These are phyloP conservation scores for Monosporascus sp. DNA, from an alignment of 2,329 filamentous ascomycete species.

Conservation along the genomic window DNA sequence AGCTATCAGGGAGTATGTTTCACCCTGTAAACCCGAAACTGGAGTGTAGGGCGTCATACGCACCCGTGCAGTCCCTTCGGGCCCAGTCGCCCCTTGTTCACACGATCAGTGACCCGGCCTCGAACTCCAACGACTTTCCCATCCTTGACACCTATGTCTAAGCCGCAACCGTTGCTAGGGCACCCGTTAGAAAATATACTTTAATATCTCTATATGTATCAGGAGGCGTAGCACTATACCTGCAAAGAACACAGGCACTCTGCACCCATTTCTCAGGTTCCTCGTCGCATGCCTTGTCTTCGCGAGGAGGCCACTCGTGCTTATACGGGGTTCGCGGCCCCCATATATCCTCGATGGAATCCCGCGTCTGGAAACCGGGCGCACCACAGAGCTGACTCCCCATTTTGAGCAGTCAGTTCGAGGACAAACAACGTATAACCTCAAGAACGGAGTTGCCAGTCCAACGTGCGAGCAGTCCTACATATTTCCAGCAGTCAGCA, in stretches of 20 bases:
- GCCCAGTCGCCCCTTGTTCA: slow-evolving; percentile 30
- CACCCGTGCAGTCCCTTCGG: slow-evolving; percentile 30
- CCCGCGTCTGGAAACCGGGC: slow-evolving; percentile 5
- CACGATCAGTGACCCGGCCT: slow-evolving; percentile 25
- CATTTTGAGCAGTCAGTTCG: too few species aligned
- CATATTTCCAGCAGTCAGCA: too few species aligned
- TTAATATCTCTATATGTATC: too few species aligned
- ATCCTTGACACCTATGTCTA: too few species aligned
- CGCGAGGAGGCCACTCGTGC: slow-evolving; percentile 27
- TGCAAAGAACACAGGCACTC: slow-evolving; percentile 13
- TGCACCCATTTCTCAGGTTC: slow-evolving; percentile 31
- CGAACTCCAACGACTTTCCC: slow-evolving; percentile 29
- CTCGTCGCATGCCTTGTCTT: slow-evolving; percentile 20
- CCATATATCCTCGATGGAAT: slow-evolving; percentile 28
- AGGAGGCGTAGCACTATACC: too few species aligned
- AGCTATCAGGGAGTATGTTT: too few species aligned
- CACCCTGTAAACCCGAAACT: slow-evolving; percentile 7
- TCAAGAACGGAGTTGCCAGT: too few species aligned
- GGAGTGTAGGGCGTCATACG: neutral
- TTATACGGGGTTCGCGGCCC: slow-evolving; percentile 27
- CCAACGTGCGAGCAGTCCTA: too few species aligned
- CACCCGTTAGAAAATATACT: too few species aligned
- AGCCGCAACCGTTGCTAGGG: too few species aligned
- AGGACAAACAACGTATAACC: too few species aligned
- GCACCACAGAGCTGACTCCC: too few species aligned